Evolutionary conservation across 2,329 filamentous ascomycete species (phyloP).

Genomic region (Drechslerella stenobrocha): DNA sequence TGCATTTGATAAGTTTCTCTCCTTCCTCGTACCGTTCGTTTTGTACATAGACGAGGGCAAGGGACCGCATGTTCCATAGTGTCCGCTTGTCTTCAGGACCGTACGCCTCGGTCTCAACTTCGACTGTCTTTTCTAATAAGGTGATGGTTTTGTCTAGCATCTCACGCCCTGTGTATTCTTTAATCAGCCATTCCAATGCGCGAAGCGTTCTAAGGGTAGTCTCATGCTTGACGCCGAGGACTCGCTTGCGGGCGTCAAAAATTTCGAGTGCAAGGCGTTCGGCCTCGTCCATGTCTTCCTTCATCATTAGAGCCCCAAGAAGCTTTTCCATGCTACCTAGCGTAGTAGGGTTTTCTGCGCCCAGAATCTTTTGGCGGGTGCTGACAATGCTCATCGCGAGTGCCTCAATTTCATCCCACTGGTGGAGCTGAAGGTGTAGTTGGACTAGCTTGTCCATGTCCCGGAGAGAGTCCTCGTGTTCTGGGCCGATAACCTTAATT

Average conservation of each 20-base stretch:
- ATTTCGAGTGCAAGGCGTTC: conserved; percentile 2
- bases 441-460: conserved; percentile 11
- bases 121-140: conserved; percentile 3
- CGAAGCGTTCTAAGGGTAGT: not conserved
- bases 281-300: not conserved
- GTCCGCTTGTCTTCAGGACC: not conserved
- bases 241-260: conserved; percentile 5
- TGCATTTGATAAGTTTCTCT: not conserved
- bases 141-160: not conserved
- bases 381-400: conserved; percentile 4
- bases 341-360: conserved; percentile 5
- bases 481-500: conserved; percentile 7
- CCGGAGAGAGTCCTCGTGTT: conserved; percentile 16
- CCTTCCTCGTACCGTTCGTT: not conserved
- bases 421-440: not conserved
- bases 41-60: not conserved
- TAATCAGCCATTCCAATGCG: not conserved
- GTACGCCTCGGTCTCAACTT: not conserved
- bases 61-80: not conserved
- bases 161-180: not conserved
- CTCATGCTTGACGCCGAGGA: conserved; percentile 6
- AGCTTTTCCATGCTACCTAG: conserved; percentile 12
- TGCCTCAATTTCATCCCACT: not conserved
- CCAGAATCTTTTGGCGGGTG: conserved; percentile 5
- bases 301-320: conserved; percentile 1